Conservation (phyloP, 2,329 filamentous ascomycete species). For the Uncinocarpus reesii region DNA sequence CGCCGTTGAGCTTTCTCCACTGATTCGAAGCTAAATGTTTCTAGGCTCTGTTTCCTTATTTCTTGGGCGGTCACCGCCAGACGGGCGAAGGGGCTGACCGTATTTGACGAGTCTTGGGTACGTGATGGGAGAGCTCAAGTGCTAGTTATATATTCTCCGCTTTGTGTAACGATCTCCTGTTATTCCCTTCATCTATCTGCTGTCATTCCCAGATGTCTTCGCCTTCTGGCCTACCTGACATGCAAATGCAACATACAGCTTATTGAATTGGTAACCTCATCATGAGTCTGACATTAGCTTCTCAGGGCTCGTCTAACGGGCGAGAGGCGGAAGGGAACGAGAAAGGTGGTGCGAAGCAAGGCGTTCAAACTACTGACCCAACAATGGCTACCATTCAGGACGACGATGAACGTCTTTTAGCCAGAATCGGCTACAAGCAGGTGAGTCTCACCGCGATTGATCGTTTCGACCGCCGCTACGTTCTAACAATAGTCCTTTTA, state of each 20-base stretch:
- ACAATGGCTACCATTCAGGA: conserved; percentile 40
- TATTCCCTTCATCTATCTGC: not conserved
- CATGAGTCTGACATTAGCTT: conserved; percentile 15
- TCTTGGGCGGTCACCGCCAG: conserved; percentile 7
- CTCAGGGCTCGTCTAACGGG: conserved; percentile 6
- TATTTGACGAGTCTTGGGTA: not conserved
- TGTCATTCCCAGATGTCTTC: not conserved
- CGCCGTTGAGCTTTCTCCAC: conserved; percentile 4
- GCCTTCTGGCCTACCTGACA: not conserved
- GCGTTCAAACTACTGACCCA: conserved; percentile 7
- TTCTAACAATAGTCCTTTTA: conserved; percentile 25
- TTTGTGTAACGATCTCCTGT: not conserved
- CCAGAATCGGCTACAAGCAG: conserved; percentile 54
- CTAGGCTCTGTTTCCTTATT: not conserved
- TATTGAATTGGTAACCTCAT: not conserved
- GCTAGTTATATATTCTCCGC: not conserved
- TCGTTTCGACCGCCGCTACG: not conserved
- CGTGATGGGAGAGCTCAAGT: not conserved
- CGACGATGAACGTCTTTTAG: conserved; percentile 51
- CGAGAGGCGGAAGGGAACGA: conserved; percentile 7
- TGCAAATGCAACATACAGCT: not conserved
- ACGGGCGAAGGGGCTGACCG: conserved; percentile 5
- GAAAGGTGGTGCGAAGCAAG: not conserved
- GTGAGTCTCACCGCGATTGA: conserved; percentile 28
- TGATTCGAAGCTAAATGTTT: conserved; percentile 7